Evolutionary conservation across 805 yeast genomes (phyloP).

Genomic region (Clavispora fructus): DNA sequence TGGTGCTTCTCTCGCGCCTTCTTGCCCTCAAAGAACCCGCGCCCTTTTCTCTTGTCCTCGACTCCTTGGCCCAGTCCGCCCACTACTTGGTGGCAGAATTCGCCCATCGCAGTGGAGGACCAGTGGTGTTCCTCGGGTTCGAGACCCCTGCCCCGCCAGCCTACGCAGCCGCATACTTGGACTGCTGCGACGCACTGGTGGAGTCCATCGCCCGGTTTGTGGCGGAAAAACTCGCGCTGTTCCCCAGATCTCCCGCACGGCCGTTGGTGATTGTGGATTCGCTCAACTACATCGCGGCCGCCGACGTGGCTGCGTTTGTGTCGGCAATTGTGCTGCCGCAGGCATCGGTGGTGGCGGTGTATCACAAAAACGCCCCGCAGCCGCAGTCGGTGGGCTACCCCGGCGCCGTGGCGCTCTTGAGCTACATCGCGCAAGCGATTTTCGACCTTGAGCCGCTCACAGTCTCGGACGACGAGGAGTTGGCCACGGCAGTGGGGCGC

Average conservation of each 20-base stretch:
- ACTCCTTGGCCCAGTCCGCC: constrained; percentile 68
- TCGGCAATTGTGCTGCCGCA: constrained; percentile 38
- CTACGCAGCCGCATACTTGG: constrained; percentile 45
- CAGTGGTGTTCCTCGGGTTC: constrained; percentile 56
- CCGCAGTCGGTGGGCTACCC: constrained; percentile 51
- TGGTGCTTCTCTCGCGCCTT: constrained; percentile 60
- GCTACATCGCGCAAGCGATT: constrained; percentile 71
- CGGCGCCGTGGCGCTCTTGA: constrained; percentile 43
- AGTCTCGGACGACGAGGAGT: constrained; percentile 42
- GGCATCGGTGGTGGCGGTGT: constrained; percentile 29
- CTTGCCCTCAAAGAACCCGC: constrained; percentile 66
- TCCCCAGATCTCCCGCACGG: constrained; percentile 17
- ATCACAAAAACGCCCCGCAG: constrained; percentile 32
- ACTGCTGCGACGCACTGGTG: constrained; percentile 28
- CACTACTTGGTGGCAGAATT: constrained; percentile 54
- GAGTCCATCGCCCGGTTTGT: constrained; percentile 18
- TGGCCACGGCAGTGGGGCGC: constrained; percentile 32
- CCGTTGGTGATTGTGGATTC: constrained; percentile 61
- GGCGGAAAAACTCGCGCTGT: constrained; percentile 13
- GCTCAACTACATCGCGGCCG: constrained; percentile 50
- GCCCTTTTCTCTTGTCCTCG: constrained; percentile 67
- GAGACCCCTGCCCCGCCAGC: constrained; percentile 56
- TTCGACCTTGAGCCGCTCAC: constrained; percentile 52
- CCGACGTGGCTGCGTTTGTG: constrained; percentile 45
- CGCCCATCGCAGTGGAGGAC: constrained; percentile 32